Percentiles rank a stretch among this genome's conserved stretches.
Evolutionary conservation across 176 grass and related monocot genomes (phyloP).

Genomic region (Bothriochloa decipiens): DNA sequence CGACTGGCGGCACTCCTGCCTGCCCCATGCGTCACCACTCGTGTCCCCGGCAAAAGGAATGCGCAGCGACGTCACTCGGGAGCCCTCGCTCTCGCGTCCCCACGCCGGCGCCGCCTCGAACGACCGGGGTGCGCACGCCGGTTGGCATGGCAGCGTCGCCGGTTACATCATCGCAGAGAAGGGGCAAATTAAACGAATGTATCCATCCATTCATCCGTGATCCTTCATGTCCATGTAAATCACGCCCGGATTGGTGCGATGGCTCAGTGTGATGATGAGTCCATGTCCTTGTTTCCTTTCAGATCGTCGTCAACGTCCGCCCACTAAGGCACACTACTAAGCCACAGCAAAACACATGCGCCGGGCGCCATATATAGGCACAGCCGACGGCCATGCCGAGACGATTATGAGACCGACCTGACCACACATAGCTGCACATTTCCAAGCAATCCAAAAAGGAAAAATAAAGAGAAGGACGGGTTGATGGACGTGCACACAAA

Average conservation of each 20-base stretch:
- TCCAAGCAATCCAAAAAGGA: not conserved
- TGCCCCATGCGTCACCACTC: constrained; percentile 32
- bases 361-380: no score
- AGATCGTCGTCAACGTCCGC: not conserved
- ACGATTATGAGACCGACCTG: not conserved
- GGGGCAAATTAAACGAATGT: no score
- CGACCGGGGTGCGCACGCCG: not conserved
- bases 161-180: not conserved
- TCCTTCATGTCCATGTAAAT: not conserved
- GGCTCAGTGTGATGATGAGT: not conserved
- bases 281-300: not conserved
- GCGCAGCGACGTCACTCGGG: constrained; percentile 23
- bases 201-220: not conserved
- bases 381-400: not conserved
- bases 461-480: not conserved
- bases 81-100: constrained; percentile 26
- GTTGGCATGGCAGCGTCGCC: constrained; percentile 1
- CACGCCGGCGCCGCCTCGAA: not conserved
- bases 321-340: no score
- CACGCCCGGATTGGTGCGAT: not conserved
- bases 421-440: not conserved
- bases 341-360: no score
- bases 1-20: constrained; percentile 16
- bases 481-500: not conserved
- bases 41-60: not conserved